Conservation (phyloP, 208 protist species). For the Trypanosoma rangeli region DNA sequence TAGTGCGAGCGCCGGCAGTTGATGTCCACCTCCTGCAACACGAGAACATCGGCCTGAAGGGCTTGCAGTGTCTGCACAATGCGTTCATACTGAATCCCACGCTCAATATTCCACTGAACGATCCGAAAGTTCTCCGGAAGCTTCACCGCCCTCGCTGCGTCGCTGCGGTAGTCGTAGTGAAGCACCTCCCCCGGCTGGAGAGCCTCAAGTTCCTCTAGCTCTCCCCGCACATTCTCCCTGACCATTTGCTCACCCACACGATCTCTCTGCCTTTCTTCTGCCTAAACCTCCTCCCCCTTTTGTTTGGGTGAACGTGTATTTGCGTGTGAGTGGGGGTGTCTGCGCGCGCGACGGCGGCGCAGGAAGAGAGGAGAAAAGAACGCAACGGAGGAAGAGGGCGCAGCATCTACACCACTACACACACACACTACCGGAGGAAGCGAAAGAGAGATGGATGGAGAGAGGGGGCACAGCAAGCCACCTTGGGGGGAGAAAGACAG, state of each 20-base stretch:
- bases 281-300: not conserved
- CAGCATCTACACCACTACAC: too few relatives aligned
- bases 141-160: conserved; percentile 19
- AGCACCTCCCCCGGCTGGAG: conserved; percentile 52
- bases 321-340: not conserved
- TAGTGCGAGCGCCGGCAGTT: conserved; percentile 68
- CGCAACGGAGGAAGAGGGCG: conserved; percentile 2
- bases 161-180: conserved; percentile 68
- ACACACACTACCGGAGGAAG: not conserved
- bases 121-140: conserved; percentile 51
- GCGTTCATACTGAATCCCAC: conserved; percentile 50
- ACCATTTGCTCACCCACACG: not conserved
- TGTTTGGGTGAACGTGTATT: too few relatives aligned
- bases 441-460: not conserved
- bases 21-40: conserved; percentile 84
- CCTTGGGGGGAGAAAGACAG: too few relatives aligned
- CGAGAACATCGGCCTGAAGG: conserved; percentile 62
- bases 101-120: conserved; percentile 89
- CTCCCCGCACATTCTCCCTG: too few relatives aligned
- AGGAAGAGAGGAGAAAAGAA: conserved; percentile 2
- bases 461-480: too few relatives aligned
- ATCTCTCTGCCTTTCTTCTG: not conserved
- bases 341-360: too few relatives aligned
- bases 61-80: conserved; percentile 53
- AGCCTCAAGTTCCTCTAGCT: not conserved